phyloP scores from a whole-genome alignment of 768 basidiomycete genomes.

The Coprinellus aureogranulatus region DNA sequence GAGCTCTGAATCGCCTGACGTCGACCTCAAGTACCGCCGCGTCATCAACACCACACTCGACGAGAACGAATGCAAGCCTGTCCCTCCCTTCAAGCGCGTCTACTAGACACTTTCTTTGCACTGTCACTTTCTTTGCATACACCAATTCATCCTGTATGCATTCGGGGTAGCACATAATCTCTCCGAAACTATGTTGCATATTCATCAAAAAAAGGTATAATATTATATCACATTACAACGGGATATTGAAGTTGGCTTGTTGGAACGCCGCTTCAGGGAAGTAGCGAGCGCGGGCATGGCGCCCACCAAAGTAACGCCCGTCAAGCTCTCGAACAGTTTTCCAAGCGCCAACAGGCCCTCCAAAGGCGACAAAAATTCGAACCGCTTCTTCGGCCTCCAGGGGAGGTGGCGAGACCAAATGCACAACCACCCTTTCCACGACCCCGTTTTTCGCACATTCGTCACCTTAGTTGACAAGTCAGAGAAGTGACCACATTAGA shows the following conservation, averaged over 20 bases:
- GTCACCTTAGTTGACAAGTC: conserved; percentile 52
- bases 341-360: conserved; percentile 92
- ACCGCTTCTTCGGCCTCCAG: conserved; percentile 74
- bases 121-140: not conserved
- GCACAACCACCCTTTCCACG: conserved; percentile 86
- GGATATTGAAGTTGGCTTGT: conserved; percentile 47
- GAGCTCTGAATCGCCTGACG: conserved; percentile 72
- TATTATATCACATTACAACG: conserved; percentile 26
- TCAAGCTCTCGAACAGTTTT: conserved; percentile 92
- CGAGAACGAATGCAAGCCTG: conserved; percentile 93
- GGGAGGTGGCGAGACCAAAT: conserved; percentile 68
- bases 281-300: conserved; percentile 78
- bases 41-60: conserved; percentile 89
- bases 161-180: conserved; percentile 3
- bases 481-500: not conserved
- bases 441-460: conserved; percentile 90
- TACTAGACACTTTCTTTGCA: conserved; percentile 48
- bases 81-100: conserved; percentile 97
- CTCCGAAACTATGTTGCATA: conserved; percentile 6
- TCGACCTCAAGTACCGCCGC: conserved; percentile 83
- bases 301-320: conserved; percentile 88
- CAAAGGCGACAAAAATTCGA: conserved; percentile 88
- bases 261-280: conserved; percentile 63
- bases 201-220: conserved; percentile 15
- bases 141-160: not conserved